Evolutionary conservation across 2,329 filamentous ascomycete species (phyloP), one percentile per base, ranked within the genome.

Genomic region (Verticillium longisporum): DNA sequence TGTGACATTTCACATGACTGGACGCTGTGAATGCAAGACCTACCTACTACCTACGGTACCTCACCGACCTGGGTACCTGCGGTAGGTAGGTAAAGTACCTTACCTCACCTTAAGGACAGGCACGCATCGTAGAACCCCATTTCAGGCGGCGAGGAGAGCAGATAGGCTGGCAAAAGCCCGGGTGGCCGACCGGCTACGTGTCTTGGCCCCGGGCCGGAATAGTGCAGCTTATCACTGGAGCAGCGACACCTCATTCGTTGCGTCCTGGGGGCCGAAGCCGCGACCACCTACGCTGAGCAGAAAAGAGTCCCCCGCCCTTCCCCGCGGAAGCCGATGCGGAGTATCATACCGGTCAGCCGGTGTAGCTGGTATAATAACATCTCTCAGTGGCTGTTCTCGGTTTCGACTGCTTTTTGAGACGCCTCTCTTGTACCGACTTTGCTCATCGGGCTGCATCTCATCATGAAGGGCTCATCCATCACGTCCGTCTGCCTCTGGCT

Each of bases 381-480:
- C 1, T 21, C 38, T n/a, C 14, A 45, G 38, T n/a, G n/a, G 4
- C 18, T 50, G n/a, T 10, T 50, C 18, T 50, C 34, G 13, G n/a
- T 21, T 10, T 21, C n/a, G 21, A 50, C 45, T 26, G n/a, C 18
- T 3, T 50, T 26, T 21, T 26, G 26, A 26, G 26, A 26, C 26
- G n/a, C 4, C 4, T 50, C 21, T 18, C 18, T n/a, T 26, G 26
- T 26, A 26, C 26, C 26, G 26, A 26, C 26, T 26, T 26, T 26
- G 26, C 3, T 26, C 26, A 50, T 50, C 18, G 9, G 18, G 11
- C 6, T 41, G 38, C 6, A 56, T 37, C 38, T 41, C 38, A 41
- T 11, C 56, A 65, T 65, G 63, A 65, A 31, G 56, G 36, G 62
- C 34, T 54, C 62, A 15, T 62, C 63, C 14, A 55, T 65, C 13